Evolutionary conservation across 2,329 filamentous ascomycete genomes (phyloP), one percentile per base, ranked within the genome.

Genomic region (Pseudocercospora macadamiae): DNA sequence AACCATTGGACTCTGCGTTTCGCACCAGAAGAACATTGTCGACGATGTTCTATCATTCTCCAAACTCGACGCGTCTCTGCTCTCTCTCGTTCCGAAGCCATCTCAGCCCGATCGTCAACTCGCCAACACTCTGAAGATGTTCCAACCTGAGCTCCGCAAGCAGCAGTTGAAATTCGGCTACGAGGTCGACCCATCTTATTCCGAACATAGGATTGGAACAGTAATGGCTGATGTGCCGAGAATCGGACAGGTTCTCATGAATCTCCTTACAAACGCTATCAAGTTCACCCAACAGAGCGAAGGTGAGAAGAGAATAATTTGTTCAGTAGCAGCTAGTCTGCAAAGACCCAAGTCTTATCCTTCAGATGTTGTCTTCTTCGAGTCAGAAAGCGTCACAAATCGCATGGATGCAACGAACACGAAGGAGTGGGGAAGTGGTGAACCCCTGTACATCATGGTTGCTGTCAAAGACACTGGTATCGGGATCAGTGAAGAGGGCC

Each of bases 321-420:
- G 71, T 26, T 62, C 58, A 3, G 59, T 73, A 4, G 66, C 61
- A 8, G 70, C 67, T 1, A 68, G 65, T 14, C 16, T 56, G 3
- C 61, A 75, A 23, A 70, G 73, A 3, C 77, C 77, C 6, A 67
- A 65, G 4, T 76, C 74, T 3, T 79, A 78, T 58, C 77, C 77
- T 3, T 76, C 77, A 0, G 74, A 76, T 47, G 73, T 80, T 3
- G 76, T 79, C 9, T 80, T 76, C 64, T 79, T 79, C 62, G 67
- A 68, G 16, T 66, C 70, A 4, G 73, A 75, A 4, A 69, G 75
- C 4, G 57, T 71, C 0, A 63, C 70, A 0, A 73, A 75, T 19
- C 73, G 74, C 8, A 71, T 77, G 18, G 76, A 79, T 59, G 73
- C 73, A 1, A 79, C 77, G 1, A 72, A 71, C 56, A 71, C 67